Evolutionary conservation across 176 grass and related monocot genomes (phyloP), one percentile per base, ranked within the genome.

Genomic region (Pontederia crassipes): DNA sequence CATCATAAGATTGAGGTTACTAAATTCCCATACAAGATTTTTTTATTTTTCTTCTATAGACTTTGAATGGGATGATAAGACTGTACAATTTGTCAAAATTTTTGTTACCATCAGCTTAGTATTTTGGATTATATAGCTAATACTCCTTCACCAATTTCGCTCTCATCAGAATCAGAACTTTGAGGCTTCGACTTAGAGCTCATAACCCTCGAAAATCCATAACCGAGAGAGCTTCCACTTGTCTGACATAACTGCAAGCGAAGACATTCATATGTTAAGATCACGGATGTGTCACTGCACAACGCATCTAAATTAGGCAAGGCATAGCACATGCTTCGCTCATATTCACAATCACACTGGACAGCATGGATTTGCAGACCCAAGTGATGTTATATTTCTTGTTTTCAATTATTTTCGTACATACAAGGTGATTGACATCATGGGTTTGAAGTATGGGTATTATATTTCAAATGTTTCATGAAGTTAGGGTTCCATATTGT

Each of bases 171-270:
- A 64, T 84, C 82, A 0, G 79, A 73, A 55, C 53, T 59, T 20
- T 50, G 13, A 66, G 84, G 50, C 76, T 78, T 79, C 3, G 82
- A 54, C 77, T 84, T 84, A 2, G 78, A 56, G n/a, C 68, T 54
- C 86, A 77, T 76, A 54, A 91, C 76, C 51, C 79, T 45, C 8
- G 87, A 88, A 71, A 83, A 92, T 68, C 93, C 93, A 17, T 98
- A 98, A 54, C 93, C 93, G 0, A 92, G 85, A 12, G 87, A 92
- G 76, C 61, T 98, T 70, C 93, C 84, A 27, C 67, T 70, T 55
- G 79, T 83, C 70, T 79, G 60, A 79, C 77, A 86, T 28, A 98
- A 76, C 93, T 98, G 79, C 57, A 74, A 27, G 52, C 61, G 48
- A 45, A 68, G 48, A 65, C 16, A 65, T 58, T 26, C 55, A 61